Evolutionary conservation across 768 basidiomycete species (phyloP).

Genomic region (Suillus subluteus): DNA sequence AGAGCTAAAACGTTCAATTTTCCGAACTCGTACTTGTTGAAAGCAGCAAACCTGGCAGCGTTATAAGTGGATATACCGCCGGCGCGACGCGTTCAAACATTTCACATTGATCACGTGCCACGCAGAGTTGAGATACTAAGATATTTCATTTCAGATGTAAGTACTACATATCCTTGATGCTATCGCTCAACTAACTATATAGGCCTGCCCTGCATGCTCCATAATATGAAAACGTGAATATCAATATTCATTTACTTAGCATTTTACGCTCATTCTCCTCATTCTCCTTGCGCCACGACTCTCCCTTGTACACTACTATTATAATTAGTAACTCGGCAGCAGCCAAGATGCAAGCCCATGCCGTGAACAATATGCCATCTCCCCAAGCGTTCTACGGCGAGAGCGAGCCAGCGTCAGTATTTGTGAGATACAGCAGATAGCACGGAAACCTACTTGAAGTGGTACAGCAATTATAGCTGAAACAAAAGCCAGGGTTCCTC

Average conservation of each 20-base stretch:
- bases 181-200: background rate
- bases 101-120: background rate
- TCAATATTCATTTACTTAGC: conserved; percentile 4
- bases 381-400: conserved; percentile 60
- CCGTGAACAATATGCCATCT: conserved; percentile 79
- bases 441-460: conserved; percentile 46
- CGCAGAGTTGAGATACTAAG: background rate
- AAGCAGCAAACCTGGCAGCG: background rate
- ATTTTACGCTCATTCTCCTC: conserved; percentile 43
- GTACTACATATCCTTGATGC: background rate
- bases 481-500: conserved; percentile 70
- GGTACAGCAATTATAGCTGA: conserved; percentile 76
- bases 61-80: background rate
- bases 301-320: conserved; percentile 63
- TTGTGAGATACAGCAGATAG: background rate
- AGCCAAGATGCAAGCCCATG: conserved; percentile 60
- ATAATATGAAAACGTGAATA: background rate
- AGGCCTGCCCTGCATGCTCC: background rate
- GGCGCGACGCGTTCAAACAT: background rate
- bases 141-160: background rate
- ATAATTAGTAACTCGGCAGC: conserved; percentile 58
- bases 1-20: background rate
- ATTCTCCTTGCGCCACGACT: conserved; percentile 55
- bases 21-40: background rate
- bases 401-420: conserved; percentile 4